Base-by-base conservation (phyloP, 23 red algal species). In the Chondrus crispus region DNA sequence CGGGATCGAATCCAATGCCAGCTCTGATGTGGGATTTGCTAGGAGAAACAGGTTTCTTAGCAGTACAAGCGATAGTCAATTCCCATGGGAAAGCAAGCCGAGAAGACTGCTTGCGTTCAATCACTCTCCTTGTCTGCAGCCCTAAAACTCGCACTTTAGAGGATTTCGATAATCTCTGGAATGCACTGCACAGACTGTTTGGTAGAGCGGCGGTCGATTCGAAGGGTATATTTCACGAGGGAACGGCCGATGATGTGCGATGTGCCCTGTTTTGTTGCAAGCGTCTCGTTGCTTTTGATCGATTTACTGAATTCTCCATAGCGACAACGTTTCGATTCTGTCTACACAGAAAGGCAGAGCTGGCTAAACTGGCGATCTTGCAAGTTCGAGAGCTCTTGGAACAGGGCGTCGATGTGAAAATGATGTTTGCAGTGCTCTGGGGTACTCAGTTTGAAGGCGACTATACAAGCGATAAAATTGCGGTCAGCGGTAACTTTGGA, bases 401-500 rank as follows among this genome's bases (percentile, higher is more conserved):
- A 48, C 62, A 14, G 32, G 66, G 19, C 18, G 68, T 50, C 38
- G 20, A 29, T 16, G 0, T 53, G 18, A 47, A 38, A 39, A 62
- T 42, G 52, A 75, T 84, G 89, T 55, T 82, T 39, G 50, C 20
- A 41, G 89, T 46, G 46, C 48, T 92, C 29, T 92, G 89, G 79
- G 51, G 84, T 11, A 46, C 89, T 55, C 62, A 84, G 24, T 92
- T 82, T 52, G 60, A 11, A 33, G 62, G 89, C 30, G 62, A 28
- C 18, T n/a, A 44, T 35, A 62, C 57, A 37, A 20, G 57, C 7
- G 22, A 22, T 40, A 53, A 30, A 19, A 54, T 90, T 3, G 87
- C 70, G 38, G 80, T 14, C n/a, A 90, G 89, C 52, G 82, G 84
- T 39, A 54, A 11, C 9, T 92, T 92, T 84, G 89, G 84, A n/a